Evolutionary conservation across 1,139 yeast species (phyloP).

Genomic region (Yamadazyma atmosphaerica): DNA sequence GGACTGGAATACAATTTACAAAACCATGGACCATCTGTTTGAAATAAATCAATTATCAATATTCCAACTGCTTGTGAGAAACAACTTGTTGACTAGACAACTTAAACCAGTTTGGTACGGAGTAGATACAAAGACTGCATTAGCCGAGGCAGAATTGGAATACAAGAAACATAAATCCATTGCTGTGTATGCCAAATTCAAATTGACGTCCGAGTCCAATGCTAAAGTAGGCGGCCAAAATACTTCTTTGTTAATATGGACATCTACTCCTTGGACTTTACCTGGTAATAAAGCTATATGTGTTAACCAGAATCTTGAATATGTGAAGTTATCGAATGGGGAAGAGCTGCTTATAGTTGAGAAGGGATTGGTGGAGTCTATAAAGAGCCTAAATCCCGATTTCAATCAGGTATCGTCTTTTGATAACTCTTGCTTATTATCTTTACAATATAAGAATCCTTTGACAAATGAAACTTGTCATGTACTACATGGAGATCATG

Average conservation of each 20-base stretch:
- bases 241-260: slow-evolving; percentile 68
- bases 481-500: slow-evolving; percentile 78
- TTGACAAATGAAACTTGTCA: slow-evolving; percentile 53
- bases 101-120: slow-evolving; percentile 98
- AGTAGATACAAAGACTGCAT: slow-evolving; percentile 87
- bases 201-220: slow-evolving; percentile 6
- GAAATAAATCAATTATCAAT: slow-evolving; percentile 74
- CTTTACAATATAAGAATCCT: slow-evolving; percentile 56
- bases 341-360: slow-evolving; percentile 54
- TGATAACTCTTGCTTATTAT: slow-evolving; percentile 48
- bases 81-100: slow-evolving; percentile 75
- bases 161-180: slow-evolving; percentile 76
- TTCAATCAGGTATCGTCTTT: slow-evolving; percentile 23
- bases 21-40: slow-evolving; percentile 68
- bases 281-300: slow-evolving; percentile 87
- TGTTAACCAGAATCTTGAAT: slow-evolving; percentile 57
- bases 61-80: slow-evolving; percentile 64
- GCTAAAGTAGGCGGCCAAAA: slow-evolving; percentile 4
- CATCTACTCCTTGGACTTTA: slow-evolving; percentile 98
- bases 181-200: slow-evolving; percentile 69
- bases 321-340: slow-evolving; percentile 48
- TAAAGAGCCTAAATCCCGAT: slow-evolving; percentile 35
- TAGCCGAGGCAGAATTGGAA: slow-evolving; percentile 95
- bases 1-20: slow-evolving; percentile 71
- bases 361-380: slow-evolving; percentile 34